Conservation (phyloP, 495 filamentous ascomycete species). For the Aspergillus cavernicola region DNA sequence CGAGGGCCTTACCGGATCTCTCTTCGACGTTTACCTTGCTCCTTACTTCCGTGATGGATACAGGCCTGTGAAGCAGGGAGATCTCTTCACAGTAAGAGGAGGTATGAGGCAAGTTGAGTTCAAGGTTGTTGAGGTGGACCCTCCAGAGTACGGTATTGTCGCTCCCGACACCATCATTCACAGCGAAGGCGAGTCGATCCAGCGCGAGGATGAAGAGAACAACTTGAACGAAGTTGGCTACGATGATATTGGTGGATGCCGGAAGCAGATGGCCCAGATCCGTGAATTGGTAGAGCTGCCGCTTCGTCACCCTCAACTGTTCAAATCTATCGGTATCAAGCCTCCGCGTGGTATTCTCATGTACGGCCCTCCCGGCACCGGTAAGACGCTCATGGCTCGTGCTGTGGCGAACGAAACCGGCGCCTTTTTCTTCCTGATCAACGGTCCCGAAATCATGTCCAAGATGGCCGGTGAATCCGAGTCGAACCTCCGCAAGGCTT, state of each 20-base stretch:
- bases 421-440: slow-evolving; percentile 99
- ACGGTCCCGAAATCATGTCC: slow-evolving; percentile 98
- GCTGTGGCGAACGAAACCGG: slow-evolving; percentile 98
- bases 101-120: slow-evolving; percentile 99
- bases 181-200: slow-evolving; percentile 97
- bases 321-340: slow-evolving; percentile 99
- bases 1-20: slow-evolving; percentile 92
- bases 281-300: slow-evolving; percentile 97
- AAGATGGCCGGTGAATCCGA: slow-evolving; percentile 99
- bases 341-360: slow-evolving; percentile 97
- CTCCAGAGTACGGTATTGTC: slow-evolving; percentile 96
- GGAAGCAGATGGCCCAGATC: slow-evolving; percentile 99
- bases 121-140: slow-evolving; percentile 98
- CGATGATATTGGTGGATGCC: slow-evolving; percentile 98
- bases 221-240: slow-evolving; percentile 99
- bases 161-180: slow-evolving; percentile 98
- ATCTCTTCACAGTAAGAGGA: slow-evolving; percentile 93
- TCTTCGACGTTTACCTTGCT: slow-evolving; percentile 98
- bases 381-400: slow-evolving; percentile 98
- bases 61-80: slow-evolving; percentile 90
- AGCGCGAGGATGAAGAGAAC: slow-evolving; percentile 97
- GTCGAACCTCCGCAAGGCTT: slow-evolving; percentile 94
- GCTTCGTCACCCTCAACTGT: slow-evolving; percentile 92
- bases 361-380: slow-evolving; percentile 95
- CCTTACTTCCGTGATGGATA: slow-evolving; percentile 99